phyloP scores from a whole-genome alignment of 1,139 yeast genomes.

The Kurtzmaniella quercitrusa region DNA sequence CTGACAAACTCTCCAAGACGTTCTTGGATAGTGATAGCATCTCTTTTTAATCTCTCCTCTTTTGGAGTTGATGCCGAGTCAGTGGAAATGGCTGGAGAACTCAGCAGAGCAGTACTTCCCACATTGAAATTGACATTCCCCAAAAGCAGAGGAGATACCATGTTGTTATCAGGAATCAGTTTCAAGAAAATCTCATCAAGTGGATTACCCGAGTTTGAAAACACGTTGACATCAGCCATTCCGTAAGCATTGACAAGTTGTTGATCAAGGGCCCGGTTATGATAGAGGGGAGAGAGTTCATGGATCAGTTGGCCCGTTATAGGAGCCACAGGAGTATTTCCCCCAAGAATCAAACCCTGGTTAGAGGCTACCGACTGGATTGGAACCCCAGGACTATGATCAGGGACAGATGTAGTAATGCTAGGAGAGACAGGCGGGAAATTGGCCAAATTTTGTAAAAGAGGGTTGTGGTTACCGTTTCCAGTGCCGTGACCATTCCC shows the following conservation, averaged over 20 bases:
- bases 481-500: conserved; percentile 9
- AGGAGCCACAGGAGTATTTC: not conserved
- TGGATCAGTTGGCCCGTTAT: conserved; percentile 1
- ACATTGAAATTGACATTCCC: not conserved
- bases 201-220: conserved; percentile 36
- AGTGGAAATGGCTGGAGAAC: conserved; percentile 34
- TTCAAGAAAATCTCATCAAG: conserved; percentile 31
- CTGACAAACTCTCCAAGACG: conserved; percentile 2
- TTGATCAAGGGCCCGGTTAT: conserved; percentile 3
- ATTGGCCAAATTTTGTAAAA: not conserved
- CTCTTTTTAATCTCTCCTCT: conserved; percentile 8
- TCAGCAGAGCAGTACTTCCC: conserved; percentile 17
- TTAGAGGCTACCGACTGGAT: not conserved
- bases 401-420: not conserved
- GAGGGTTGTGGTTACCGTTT: not conserved
- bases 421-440: not conserved
- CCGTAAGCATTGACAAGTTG: conserved; percentile 14
- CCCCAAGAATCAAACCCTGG: not conserved
- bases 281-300: conserved; percentile 1
- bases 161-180: conserved; percentile 7
- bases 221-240: conserved; percentile 31
- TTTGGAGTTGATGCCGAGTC: conserved; percentile 28
- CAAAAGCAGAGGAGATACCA: conserved; percentile 1
- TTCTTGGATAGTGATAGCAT: conserved; percentile 14
- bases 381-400: not conserved